These are phyloP conservation scores for Inga laurina DNA, from an alignment of 306 rosid genomes.

Conservation along the genomic window DNA sequence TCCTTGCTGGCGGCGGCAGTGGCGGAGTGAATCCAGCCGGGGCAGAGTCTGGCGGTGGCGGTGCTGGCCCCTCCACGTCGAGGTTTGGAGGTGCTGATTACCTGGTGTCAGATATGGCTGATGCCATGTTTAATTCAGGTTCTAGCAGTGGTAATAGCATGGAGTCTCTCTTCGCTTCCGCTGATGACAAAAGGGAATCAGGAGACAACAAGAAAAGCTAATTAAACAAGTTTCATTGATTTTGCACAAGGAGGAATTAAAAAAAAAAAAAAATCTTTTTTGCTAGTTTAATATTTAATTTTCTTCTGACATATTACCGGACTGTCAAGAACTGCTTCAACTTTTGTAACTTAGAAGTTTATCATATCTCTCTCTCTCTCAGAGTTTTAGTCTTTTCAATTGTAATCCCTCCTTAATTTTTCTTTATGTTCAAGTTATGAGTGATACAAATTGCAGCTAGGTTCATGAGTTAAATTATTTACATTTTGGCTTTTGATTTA, in stretches of 20 bases:
- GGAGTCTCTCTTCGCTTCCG: constrained; percentile 57
- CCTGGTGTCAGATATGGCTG: constrained; percentile 65
- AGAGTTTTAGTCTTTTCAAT: not conserved
- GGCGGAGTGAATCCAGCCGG: not conserved
- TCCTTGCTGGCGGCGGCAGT: not conserved
- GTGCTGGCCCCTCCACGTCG: constrained; percentile 33
- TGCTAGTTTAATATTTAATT: not conserved
- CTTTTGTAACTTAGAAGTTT: not conserved
- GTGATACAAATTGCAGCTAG: not conserved
- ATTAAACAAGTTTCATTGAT: not conserved
- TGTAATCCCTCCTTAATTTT: not conserved
- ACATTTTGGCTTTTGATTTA: not conserved
- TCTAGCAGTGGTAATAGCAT: constrained; percentile 53
- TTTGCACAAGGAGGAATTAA: not conserved
- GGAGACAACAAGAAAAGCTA: constrained; percentile 38
- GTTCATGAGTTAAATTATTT: not conserved
- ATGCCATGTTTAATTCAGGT: constrained; percentile 68
- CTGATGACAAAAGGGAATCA: constrained; percentile 35
- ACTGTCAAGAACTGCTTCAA: not conserved
- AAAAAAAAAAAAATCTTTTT: not conserved
- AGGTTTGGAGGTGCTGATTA: constrained; percentile 35
- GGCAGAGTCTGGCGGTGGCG: not conserved
- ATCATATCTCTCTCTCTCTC: not conserved
- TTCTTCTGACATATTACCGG: not conserved
- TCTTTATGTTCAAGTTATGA: not conserved